Conservation (phyloP, 2,329 filamentous ascomycete genomes). For the Zalaria sp. region DNA sequence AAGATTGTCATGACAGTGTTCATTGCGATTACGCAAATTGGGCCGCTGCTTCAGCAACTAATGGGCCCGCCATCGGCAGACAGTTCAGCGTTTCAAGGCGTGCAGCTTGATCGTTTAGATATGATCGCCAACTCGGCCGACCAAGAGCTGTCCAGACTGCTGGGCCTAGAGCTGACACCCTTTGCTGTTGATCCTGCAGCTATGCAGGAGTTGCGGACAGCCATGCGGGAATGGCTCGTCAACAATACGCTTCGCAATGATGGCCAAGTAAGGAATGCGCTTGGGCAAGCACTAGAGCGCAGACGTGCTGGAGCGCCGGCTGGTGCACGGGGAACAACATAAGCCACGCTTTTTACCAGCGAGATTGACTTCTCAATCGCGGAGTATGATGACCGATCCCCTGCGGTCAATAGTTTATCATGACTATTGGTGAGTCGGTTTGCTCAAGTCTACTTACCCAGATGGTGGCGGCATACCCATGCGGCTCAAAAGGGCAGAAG, state of each 20-base stretch:
- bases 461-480: no score
- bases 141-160: constrained; percentile 51
- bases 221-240: constrained; percentile 75
- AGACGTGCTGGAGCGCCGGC: constrained; percentile 4
- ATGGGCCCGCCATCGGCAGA: background rate
- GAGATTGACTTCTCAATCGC: no score
- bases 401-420: no score
- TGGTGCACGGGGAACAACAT: constrained; percentile 3
- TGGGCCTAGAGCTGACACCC: constrained; percentile 69
- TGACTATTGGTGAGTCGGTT: no score
- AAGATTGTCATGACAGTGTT: constrained; percentile 66
- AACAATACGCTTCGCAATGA: constrained; percentile 71
- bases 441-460: no score
- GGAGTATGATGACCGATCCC: no score
- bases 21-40: constrained; percentile 71
- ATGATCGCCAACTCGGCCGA: constrained; percentile 46
- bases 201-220: constrained; percentile 50
- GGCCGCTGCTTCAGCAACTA: constrained; percentile 44
- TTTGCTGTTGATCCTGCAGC: constrained; percentile 58
- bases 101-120: constrained; percentile 54
- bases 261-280: constrained; percentile 67
- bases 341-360: background rate
- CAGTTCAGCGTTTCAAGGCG: constrained; percentile 15
- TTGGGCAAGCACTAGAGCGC: constrained; percentile 51
- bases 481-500: no score